Conservation (phyloP, 441 rosid species). For the Gossypium schwendimanii region DNA sequence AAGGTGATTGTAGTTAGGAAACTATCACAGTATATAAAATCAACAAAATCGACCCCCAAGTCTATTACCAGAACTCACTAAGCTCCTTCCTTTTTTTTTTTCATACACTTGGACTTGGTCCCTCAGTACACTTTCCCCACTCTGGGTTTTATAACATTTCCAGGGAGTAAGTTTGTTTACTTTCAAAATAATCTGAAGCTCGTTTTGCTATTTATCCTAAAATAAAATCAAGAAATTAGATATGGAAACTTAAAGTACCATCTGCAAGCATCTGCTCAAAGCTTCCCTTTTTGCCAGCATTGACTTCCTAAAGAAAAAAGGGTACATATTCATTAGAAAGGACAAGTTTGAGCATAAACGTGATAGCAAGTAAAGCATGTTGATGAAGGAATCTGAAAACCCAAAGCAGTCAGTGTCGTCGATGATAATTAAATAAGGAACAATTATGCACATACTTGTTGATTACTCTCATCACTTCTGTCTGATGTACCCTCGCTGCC, state of each 20-base stretch:
- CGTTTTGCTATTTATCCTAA: neutral
- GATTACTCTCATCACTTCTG: constrained; percentile 70
- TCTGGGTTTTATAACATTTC: neutral
- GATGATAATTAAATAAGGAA: neutral
- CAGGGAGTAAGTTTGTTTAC: neutral
- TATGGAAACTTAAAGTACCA: constrained; percentile 35
- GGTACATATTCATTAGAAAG: neutral
- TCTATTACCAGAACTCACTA: neutral
- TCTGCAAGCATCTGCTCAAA: constrained; percentile 85
- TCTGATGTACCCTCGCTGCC: constrained; percentile 90
- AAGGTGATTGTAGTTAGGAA: constrained; percentile 15
- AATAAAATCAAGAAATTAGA: neutral
- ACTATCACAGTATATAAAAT: neutral
- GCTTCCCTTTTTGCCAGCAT: constrained; percentile 56
- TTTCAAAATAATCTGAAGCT: neutral
- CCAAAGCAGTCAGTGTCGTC: neutral
- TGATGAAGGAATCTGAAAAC: neutral
- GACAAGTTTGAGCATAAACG: neutral
- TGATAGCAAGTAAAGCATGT: neutral
- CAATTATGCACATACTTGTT: constrained; percentile 40
- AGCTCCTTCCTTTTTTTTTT: neutral
- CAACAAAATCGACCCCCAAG: neutral
- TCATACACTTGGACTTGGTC: neutral
- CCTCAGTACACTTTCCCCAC: neutral
- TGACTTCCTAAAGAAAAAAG: constrained; percentile 40